phyloP scores from a whole-genome alignment of 1,284 basidiomycete genomes.

The Fistulinella staudtii region DNA sequence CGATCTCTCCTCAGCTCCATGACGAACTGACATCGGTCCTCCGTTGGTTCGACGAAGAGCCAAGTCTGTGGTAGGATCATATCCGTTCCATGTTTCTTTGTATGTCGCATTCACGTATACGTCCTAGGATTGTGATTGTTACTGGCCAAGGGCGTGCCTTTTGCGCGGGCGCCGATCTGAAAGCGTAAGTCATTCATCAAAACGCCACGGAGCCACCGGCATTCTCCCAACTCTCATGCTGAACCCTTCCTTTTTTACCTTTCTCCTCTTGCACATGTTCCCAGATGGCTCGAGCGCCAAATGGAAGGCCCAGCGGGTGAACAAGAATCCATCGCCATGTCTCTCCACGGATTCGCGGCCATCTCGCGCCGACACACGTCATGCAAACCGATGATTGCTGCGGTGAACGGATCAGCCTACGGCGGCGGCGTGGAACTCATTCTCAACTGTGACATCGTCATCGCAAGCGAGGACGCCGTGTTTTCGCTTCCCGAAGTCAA shows the following conservation, averaged over 20 bases:
- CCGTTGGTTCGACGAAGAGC: slow-evolving; percentile 76
- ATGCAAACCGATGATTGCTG: slow-evolving; percentile 78
- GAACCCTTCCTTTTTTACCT: slow-evolving; percentile 2
- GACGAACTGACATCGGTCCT: slow-evolving; percentile 55
- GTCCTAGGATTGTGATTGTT: slow-evolving; percentile 65
- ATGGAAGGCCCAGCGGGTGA: slow-evolving; percentile 31
- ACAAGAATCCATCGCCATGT: slow-evolving; percentile 38
- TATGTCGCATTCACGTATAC: background rate
- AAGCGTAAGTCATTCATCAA: slow-evolving; percentile 46
- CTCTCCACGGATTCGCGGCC: slow-evolving; percentile 69
- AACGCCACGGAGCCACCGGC: background rate
- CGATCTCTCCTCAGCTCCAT: slow-evolving; percentile 62
- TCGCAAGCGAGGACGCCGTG: slow-evolving; percentile 67
- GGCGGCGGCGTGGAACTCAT: slow-evolving; percentile 81
- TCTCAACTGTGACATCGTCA: slow-evolving; percentile 79
- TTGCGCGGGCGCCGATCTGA: slow-evolving; percentile 80
- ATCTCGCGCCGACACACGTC: slow-evolving; percentile 63
- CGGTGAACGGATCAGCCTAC: slow-evolving; percentile 75
- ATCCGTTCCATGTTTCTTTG: background rate
- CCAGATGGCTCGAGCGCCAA: slow-evolving; percentile 25
- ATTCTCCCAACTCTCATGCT: background rate
- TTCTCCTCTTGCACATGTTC: background rate
- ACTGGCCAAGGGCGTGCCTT: slow-evolving; percentile 76
- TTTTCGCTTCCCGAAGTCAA: slow-evolving; percentile 82
- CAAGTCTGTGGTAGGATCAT: slow-evolving; percentile 67